Percentiles rank a stretch among this genome's conserved stretches.
Evolutionary conservation across 164 flowering plant species (phyloP).

Genomic region (Saururus chinensis): DNA sequence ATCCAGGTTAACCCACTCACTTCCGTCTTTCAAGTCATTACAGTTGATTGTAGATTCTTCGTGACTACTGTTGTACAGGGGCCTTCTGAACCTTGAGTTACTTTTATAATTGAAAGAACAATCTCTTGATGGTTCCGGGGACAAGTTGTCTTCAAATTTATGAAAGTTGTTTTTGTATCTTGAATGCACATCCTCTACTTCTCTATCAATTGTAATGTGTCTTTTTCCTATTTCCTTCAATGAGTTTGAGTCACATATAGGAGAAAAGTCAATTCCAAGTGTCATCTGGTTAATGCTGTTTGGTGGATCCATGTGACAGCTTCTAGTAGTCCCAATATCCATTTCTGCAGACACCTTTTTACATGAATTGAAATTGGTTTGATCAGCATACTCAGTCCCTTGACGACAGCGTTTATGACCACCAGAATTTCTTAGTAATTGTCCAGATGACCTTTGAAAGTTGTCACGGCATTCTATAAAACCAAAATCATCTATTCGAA

Average conservation of each 20-base stretch:
- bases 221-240: constrained; percentile 7
- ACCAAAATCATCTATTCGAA: constrained; percentile 12
- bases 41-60: constrained; percentile 14
- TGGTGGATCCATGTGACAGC: constrained; percentile 4
- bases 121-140: constrained; percentile 9
- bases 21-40: constrained; percentile 18
- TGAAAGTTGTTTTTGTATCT: constrained; percentile 14
- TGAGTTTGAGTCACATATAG: constrained; percentile 13
- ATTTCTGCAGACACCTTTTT: constrained; percentile 10
- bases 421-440: constrained; percentile 9
- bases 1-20: constrained; percentile 10
- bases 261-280: constrained; percentile 10
- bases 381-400: constrained; percentile 6
- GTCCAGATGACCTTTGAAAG: constrained; percentile 4
- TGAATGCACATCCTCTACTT: constrained; percentile 9
- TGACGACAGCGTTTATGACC: constrained; percentile 11
- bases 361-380: constrained; percentile 9
- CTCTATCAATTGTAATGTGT: constrained; percentile 7
- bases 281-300: constrained; percentile 5
- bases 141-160: constrained; percentile 10
- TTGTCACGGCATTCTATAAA: constrained; percentile 7
- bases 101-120: not conserved
- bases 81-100: not conserved
- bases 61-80: constrained; percentile 9
- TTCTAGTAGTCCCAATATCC: constrained; percentile 13